These are phyloP conservation scores for Aspergillus awamori DNA, from an alignment of 2,329 filamentous ascomycete genomes.

Conservation along the genomic window DNA sequence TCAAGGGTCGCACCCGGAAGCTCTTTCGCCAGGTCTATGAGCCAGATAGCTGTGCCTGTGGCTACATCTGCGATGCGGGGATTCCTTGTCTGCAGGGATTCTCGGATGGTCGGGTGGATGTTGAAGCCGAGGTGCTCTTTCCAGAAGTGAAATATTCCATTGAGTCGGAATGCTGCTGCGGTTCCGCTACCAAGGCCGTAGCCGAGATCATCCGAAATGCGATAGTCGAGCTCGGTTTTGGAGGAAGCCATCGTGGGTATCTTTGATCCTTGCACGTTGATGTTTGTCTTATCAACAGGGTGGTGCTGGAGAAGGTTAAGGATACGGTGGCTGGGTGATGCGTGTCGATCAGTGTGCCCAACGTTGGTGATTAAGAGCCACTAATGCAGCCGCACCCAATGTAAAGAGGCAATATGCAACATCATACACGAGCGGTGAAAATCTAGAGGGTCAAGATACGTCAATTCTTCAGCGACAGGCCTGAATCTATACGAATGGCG, in stretches of 20 bases:
- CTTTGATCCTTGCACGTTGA: background rate
- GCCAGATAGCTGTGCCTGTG: slow-evolving; percentile 25
- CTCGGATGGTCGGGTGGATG: slow-evolving; percentile 13
- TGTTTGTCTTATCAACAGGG: background rate
- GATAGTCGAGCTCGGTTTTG: background rate
- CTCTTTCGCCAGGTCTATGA: slow-evolving; percentile 13
- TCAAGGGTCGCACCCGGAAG: slow-evolving; percentile 18
- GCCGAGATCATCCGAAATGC: background rate
- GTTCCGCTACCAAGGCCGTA: background rate
- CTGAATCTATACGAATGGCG: no score
- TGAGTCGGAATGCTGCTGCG: background rate
- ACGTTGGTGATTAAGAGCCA: background rate
- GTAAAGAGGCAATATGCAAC: no score
- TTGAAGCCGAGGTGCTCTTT: slow-evolving; percentile 1
- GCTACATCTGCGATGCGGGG: slow-evolving; percentile 25
- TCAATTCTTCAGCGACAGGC: no score
- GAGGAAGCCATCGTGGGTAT: background rate
- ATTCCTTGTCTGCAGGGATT: background rate
- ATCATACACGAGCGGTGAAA: no score
- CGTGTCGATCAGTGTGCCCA: background rate
- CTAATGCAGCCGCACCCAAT: background rate
- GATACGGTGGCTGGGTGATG: no score
- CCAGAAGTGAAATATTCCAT: background rate
- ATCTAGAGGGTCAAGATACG: no score
- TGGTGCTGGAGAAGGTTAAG: no score